Conservation (phyloP, 306 rosid genomes). For the Cicer arietinum region DNA sequence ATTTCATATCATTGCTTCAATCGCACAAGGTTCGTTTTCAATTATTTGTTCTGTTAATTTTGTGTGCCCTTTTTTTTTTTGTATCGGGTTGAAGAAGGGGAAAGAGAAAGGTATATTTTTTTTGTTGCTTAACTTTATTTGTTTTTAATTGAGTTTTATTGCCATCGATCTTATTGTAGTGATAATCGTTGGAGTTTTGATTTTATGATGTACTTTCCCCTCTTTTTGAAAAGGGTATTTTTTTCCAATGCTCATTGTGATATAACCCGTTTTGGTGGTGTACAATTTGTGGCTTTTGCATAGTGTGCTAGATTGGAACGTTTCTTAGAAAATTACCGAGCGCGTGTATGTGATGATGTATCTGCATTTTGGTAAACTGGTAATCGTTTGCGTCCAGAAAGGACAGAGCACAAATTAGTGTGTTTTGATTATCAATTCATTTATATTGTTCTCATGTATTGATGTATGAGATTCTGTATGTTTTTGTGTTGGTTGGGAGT, state of each 20-base stretch:
- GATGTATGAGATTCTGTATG: constrained; percentile 22
- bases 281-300: constrained; percentile 57
- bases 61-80: constrained; percentile 13
- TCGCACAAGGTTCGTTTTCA: constrained; percentile 48
- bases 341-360: constrained; percentile 27
- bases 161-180: constrained; percentile 42
- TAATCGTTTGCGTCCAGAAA: constrained; percentile 13
- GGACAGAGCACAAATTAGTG: constrained; percentile 17
- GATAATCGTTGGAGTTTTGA: constrained; percentile 35
- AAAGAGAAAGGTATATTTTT: background rate
- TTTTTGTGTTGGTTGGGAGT: constrained; percentile 25
- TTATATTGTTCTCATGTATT: constrained; percentile 21
- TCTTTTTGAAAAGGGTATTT: constrained; percentile 14
- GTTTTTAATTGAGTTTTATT: constrained; percentile 29
- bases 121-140: background rate
- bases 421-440: constrained; percentile 37
- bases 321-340: constrained; percentile 29
- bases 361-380: constrained; percentile 41
- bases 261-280: constrained; percentile 41
- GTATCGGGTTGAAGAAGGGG: constrained; percentile 17
- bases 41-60: constrained; percentile 36
- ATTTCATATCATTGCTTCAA: constrained; percentile 47
- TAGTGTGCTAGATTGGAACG: constrained; percentile 48
- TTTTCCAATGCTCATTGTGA: constrained; percentile 42
- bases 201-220: constrained; percentile 4